Evolutionary conservation across 495 filamentous ascomycete genomes (phyloP), one percentile per base, ranked within the genome.

Genomic region (Xylaria venustula): DNA sequence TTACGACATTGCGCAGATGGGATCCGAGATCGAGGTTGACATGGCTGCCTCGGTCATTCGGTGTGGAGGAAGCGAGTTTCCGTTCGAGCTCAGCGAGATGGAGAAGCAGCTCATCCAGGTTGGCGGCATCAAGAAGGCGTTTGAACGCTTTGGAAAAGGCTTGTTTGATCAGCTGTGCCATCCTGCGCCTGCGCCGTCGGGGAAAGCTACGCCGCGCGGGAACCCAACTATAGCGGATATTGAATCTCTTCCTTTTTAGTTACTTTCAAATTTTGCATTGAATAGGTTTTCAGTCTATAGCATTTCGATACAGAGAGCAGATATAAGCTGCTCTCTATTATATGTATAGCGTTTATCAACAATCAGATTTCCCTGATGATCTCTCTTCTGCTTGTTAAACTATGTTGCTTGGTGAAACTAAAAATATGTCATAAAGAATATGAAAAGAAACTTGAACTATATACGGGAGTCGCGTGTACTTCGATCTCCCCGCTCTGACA

Each of bases 71-170:
- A 52, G 48, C 46, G 49, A 66, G 28, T 74, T 75, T 37, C 14
- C 23, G 0, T 79, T 77, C 58, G 40, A 68, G 46, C 60, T 77
- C 14, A 75, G 71, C 41, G 54, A 71, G 37, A 72, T 77, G 67
- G 75, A 77, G 58, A 70, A 58, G 25, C 62, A 66, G 56, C 63
- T 78, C 2, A 70, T 72, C 46, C 61, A 75, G 25, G 48, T 61
- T 34, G 70, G 73, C 0, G 73, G 73, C 0, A 64, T 76, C 25
- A 54, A 66, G 4, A 66, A 65, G 9, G 70, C 75, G 11, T 77
- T 75, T 63, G 49, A 63, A n/a, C 64, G 68, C 34, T 75, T 72
- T 58, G 75, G 75, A 14, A 77, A 71, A 36, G 56, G 54, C 23
- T 40, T 77, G 45, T 75, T 77, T 50, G 65, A 75, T 12, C 37